A percentile compares a stretch with the other conserved stretches of the same genome.
Evolutionary conservation across 2,329 filamentous ascomycete species (phyloP).

Genomic region (Fusarium cicatricum): DNA sequence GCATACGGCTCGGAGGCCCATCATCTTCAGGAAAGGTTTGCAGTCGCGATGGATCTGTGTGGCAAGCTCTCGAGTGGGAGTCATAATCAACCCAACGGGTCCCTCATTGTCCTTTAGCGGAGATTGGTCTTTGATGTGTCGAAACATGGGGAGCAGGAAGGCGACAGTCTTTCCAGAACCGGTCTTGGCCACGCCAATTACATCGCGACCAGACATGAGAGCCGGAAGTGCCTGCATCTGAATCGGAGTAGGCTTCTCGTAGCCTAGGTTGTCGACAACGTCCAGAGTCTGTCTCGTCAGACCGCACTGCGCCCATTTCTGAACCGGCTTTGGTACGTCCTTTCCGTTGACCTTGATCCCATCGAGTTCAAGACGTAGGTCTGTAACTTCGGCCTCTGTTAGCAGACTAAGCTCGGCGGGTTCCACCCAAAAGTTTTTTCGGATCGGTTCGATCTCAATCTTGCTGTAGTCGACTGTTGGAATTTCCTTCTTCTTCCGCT

Average conservation of each 20-base stretch:
- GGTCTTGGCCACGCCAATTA: conserved; percentile 96
- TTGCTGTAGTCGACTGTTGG: conserved; percentile 87
- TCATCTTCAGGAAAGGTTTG: conserved; percentile 90
- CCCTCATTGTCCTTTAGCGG: conserved; percentile 85
- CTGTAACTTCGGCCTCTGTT: conserved; percentile 83
- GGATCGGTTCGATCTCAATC: conserved; percentile 82
- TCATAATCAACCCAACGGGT: conserved; percentile 88
- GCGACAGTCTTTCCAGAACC: conserved; percentile 98
- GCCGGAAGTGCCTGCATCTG: conserved; percentile 94
- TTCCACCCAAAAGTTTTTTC: conserved; percentile 95
- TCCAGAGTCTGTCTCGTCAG: conserved; percentile 87
- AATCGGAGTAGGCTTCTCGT: conserved; percentile 89
- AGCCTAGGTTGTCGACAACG: conserved; percentile 82
- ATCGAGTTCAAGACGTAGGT: conserved; percentile 86
- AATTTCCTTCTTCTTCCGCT: conserved; percentile 95
- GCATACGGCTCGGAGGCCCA: conserved; percentile 86
- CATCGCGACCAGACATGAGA: conserved; percentile 95
- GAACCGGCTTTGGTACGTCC: conserved; percentile 90
- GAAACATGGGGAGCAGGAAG: conserved; percentile 95
- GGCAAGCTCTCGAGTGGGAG: conserved; percentile 91
- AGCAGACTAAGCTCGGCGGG: conserved; percentile 83
- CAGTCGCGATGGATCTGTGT: conserved; percentile 95
- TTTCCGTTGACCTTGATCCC: conserved; percentile 93
- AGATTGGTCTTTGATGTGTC: conserved; percentile 94
- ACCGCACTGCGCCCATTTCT: conserved; percentile 96